A percentile compares a stretch with the other conserved stretches of the same genome.
These are phyloP conservation scores for Emergomyces orientalis DNA, from an alignment of 2,329 filamentous ascomycete genomes.

Conservation along the genomic window DNA sequence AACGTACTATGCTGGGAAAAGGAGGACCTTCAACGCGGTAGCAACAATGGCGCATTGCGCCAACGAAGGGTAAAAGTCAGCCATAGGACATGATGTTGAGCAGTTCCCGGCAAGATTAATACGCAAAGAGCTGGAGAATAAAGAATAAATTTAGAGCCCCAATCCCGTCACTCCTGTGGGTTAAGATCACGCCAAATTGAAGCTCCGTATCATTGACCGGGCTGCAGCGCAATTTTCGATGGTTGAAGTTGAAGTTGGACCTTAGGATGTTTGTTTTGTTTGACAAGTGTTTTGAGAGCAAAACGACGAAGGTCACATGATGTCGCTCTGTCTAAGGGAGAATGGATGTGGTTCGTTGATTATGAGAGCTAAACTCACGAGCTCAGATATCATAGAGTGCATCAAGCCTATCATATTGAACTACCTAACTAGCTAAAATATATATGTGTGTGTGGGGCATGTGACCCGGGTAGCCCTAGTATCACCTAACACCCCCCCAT, in stretches of 20 bases:
- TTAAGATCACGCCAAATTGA: background rate
- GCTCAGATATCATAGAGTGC: too few species aligned
- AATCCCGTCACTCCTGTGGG: background rate
- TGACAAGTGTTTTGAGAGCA: background rate
- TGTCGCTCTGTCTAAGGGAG: too few species aligned
- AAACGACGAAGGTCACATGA: background rate
- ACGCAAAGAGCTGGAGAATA: background rate
- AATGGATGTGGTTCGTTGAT: too few species aligned
- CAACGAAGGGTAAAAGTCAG: slow-evolving; percentile 76
- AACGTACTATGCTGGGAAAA: slow-evolving; percentile 89
- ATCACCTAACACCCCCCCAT: too few species aligned
- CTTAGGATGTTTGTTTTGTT: slow-evolving; percentile 6
- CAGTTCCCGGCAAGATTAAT: background rate
- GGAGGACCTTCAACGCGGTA: slow-evolving; percentile 78
- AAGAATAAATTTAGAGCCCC: background rate
- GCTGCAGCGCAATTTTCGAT: background rate
- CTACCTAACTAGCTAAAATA: too few species aligned
- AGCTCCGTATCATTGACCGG: background rate
- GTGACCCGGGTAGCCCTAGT: too few species aligned
- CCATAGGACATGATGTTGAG: slow-evolving; percentile 45
- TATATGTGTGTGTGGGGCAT: too few species aligned
- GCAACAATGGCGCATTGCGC: slow-evolving; percentile 78
- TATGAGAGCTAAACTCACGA: too few species aligned
- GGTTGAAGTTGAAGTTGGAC: background rate
- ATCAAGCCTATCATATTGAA: too few species aligned